Evolutionary conservation across 441 rosid genomes (phyloP).

Genomic region (Kokia cookei): DNA sequence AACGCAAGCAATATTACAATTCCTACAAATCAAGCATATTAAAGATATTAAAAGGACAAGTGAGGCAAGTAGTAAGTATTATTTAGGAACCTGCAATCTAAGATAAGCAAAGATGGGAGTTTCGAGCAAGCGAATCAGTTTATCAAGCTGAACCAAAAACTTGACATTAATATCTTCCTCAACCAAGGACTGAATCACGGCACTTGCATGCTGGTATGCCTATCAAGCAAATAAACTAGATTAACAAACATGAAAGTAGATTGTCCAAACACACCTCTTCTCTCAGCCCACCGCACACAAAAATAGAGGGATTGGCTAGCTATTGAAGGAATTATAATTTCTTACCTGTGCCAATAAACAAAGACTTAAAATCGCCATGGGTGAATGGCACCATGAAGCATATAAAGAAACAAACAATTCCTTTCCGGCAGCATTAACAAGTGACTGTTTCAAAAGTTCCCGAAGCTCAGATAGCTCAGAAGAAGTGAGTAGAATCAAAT

Average conservation of each 20-base stretch:
- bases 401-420: conserved; percentile 82
- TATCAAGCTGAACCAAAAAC: conserved; percentile 98
- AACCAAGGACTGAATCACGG: conserved; percentile 83
- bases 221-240: conserved; percentile 30
- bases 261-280: neutral
- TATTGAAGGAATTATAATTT: neutral
- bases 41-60: neutral
- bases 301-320: neutral
- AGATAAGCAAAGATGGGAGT: conserved; percentile 99
- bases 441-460: conserved; percentile 79
- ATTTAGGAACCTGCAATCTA: conserved; percentile 83
- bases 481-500: conserved; percentile 97
- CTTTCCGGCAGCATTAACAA: conserved; percentile 74
- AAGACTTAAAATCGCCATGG: conserved; percentile 98
- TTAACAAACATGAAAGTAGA: neutral
- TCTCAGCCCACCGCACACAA: neutral
- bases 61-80: neutral
- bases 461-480: conserved; percentile 88
- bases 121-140: conserved; percentile 91
- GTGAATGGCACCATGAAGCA: conserved; percentile 99
- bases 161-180: conserved; percentile 97
- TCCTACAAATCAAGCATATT: neutral
- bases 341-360: conserved; percentile 95
- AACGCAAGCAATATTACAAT: neutral
- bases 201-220: conserved; percentile 95